These are phyloP conservation scores for Saccharomycopsis sp. DNA, from an alignment of 805 yeast genomes.

Conservation along the genomic window DNA sequence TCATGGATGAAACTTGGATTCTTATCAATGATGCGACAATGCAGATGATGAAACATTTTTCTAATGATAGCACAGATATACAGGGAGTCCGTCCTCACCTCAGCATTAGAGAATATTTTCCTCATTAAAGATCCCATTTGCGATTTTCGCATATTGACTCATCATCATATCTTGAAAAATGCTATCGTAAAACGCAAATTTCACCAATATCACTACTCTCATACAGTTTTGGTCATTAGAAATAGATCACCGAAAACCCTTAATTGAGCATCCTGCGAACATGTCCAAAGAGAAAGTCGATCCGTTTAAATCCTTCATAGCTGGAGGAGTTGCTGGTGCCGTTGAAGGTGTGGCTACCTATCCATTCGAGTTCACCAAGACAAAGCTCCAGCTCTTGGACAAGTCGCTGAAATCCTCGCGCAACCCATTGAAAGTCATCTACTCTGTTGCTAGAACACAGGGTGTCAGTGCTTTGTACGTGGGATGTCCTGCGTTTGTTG, in stretches of 20 bases:
- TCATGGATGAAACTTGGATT: no score
- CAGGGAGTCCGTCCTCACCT: no score
- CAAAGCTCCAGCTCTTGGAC: constrained; percentile 77
- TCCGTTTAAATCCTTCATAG: constrained; percentile 77
- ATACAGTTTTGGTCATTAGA: no score
- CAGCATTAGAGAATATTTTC: background rate
- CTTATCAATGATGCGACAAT: no score
- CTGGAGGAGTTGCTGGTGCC: constrained; percentile 97
- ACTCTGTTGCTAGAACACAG: constrained; percentile 66
- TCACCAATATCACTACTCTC: no score
- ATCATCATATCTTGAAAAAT: background rate
- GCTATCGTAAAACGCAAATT: no score
- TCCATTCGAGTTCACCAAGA: constrained; percentile 96
- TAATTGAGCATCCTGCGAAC: constrained; percentile 4
- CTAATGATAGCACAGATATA: no score
- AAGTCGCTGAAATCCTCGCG: constrained; percentile 59
- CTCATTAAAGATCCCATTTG: background rate
- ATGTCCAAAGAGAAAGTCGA: constrained; percentile 38
- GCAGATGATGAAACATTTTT: no score
- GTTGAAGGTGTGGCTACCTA: constrained; percentile 88
- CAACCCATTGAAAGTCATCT: constrained; percentile 78
- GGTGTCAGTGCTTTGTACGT: constrained; percentile 78
- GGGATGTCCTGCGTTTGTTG: constrained; percentile 94
- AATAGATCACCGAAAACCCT: no score
- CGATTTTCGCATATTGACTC: background rate